Evolutionary conservation across 2,329 filamentous ascomycete genomes (phyloP).

Genomic region (Macroventuria anomochaeta): DNA sequence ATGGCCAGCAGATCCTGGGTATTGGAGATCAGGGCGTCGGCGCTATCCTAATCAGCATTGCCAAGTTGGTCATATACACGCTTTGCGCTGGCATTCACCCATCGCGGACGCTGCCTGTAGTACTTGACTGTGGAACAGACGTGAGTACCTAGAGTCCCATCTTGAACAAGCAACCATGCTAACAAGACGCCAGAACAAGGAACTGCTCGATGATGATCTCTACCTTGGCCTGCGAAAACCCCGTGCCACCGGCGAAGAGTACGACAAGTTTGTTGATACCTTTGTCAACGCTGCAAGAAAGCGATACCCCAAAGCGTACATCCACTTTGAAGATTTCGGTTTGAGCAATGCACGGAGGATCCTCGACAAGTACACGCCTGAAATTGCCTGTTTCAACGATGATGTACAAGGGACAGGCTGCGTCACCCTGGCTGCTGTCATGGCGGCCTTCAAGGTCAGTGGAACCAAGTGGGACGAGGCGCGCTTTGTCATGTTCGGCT

Average conservation of each 20-base stretch:
- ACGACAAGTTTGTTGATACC: conserved; percentile 76
- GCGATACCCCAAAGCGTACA: conserved; percentile 78
- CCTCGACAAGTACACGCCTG: conserved; percentile 74
- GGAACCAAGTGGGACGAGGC: conserved; percentile 71
- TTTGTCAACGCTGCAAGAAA: conserved; percentile 74
- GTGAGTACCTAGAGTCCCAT: conserved; percentile 37
- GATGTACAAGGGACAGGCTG: conserved; percentile 90
- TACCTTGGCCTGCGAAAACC: conserved; percentile 77
- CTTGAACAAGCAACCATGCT: neutral
- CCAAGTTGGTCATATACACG: conserved; percentile 82
- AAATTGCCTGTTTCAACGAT: conserved; percentile 87
- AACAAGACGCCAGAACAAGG: conserved; percentile 62
- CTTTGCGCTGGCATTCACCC: conserved; percentile 88
- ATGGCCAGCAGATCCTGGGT: conserved; percentile 76
- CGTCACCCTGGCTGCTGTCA: conserved; percentile 82
- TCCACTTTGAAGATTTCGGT: conserved; percentile 92
- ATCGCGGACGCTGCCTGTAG: conserved; percentile 76
- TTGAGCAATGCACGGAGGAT: conserved; percentile 76
- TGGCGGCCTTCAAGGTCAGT: conserved; percentile 75
- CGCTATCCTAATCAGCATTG: conserved; percentile 81
- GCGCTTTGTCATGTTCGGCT: conserved; percentile 77
- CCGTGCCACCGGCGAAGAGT: conserved; percentile 72
- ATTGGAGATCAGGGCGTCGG: conserved; percentile 91
- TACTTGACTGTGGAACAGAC: conserved; percentile 85
- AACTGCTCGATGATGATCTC: conserved; percentile 74